Evolutionary conservation across 2,329 filamentous ascomycete genomes (phyloP), one percentile per base, ranked within the genome.

Genomic region (Cytospora paraplurivora): DNA sequence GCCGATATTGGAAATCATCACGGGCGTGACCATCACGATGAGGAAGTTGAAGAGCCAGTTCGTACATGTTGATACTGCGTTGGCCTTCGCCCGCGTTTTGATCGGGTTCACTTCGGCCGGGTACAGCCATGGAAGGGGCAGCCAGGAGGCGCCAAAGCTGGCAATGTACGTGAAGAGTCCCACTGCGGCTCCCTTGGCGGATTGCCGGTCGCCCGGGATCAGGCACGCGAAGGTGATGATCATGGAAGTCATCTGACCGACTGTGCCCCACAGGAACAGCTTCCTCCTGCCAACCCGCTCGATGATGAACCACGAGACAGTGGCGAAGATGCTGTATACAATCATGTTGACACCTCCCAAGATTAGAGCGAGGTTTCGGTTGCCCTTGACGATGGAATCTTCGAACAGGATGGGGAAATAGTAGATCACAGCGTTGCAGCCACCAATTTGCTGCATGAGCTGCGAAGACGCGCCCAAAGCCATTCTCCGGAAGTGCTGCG

Each of bases 1-100:
- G 6, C 78, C 78, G 11, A 81, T 86, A 59, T 84, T 82, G 65
- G 84, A 75, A 32, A 90, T 82, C 50, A 90, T 80, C 1, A 87
- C 81, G 0, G 87, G 88, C 0, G 86, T 88, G 33, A 89, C 82
- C 82, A 88, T 87, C 56, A 89, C 87, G 32, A 89, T 84, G 71
- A 88, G 77, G 73, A 88, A 88, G 73, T 87, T 86, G 74, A 82
- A 83, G 17, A 83, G 76, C 84, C 84, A 86, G 73, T 86, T 87
- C 44, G 80, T 81, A 54, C 81, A 83, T 0, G 86, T 89, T 2
- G 84, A 83, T 44, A 89, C 75, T 1, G 87, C 87, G 69, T 89
- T 89, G 56, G 85, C 85, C 15, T 85, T 85, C 15, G 83, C 85
- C 66, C 85, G 81, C 56, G 85, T 87, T 65, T 81, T 78, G 65